Base-by-base conservation (phyloP, 257 asterid species). In the Cruciata laevipes region DNA sequence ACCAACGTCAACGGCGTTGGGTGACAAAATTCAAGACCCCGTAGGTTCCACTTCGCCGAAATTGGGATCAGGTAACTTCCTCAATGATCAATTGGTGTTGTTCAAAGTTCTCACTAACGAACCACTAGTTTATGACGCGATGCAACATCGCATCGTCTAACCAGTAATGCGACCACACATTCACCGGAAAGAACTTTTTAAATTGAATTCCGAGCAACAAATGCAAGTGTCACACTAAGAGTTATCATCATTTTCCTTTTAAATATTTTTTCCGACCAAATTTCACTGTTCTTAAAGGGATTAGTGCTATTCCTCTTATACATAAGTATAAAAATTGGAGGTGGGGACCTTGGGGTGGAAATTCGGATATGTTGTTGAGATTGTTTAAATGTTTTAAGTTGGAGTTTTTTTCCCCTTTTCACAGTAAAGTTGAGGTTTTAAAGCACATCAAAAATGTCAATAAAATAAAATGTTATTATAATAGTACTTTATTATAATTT, bases 121-220 rank as follows among this genome's bases (percentile, higher is more conserved):
- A 90, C 18, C 78, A 52, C 52, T 87, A 96, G 7, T 76, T 76
- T 5, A 69, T 86, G 5, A 86, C 96, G 17, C 77, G 91, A 0
- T 75, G 76, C 82, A 87, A 86, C 80, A 62, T 87, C 33, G 95
- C 51, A 0, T 96, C 97, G 3, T 63, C 91, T 2, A 74, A 79
- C 40, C 87, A 96, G 97, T 89, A 90, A 55, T 90, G 80, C 3
- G 97, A 95, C 0, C 90, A 90, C 71, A 90, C 96, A 1, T 90
- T 83, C 53, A 32, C 68, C 0, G 95, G 95, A 42, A 89, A 80
- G 42, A 89, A 86, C 37, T 89, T 83, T 71, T 69, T 85, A 64
- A 69, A 59, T 25, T 84, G 59, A 61, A 44, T 5, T 51, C 57
- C n/a, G 8, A 51, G 8, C 23, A 53, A 53, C 59, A n/a, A 53